These are phyloP conservation scores for Calocera cornea DNA, from an alignment of 768 basidiomycete genomes.

Conservation along the genomic window DNA sequence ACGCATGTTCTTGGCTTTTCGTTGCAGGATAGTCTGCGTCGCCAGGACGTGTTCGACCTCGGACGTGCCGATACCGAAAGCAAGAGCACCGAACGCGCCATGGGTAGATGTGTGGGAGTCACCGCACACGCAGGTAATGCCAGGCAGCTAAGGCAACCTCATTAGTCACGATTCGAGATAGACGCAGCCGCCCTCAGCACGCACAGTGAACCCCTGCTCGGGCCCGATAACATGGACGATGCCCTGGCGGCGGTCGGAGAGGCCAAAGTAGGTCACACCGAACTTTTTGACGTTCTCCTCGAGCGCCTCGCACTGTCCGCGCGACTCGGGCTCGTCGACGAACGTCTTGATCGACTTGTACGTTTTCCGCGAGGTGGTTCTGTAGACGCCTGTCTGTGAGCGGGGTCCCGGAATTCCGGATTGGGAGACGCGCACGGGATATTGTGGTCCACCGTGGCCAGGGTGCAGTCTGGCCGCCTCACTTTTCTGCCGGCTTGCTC, in stretches of 20 bases:
- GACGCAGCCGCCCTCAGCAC: slow-evolving; percentile 13
- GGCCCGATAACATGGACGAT: slow-evolving; percentile 86
- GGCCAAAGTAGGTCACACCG: slow-evolving; percentile 81
- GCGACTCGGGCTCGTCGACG: slow-evolving; percentile 72
- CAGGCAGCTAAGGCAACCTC: slow-evolving; percentile 39
- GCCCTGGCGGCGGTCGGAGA: slow-evolving; percentile 77
- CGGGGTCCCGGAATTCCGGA: background rate
- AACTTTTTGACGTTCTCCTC: slow-evolving; percentile 87
- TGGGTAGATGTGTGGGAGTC: slow-evolving; percentile 92
- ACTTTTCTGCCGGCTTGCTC: slow-evolving; percentile 64
- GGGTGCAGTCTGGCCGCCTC: slow-evolving; percentile 73
- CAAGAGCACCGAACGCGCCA: slow-evolving; percentile 84
- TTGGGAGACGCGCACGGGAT: slow-evolving; percentile 47
- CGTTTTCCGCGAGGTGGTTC: slow-evolving; percentile 60
- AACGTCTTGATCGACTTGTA: slow-evolving; percentile 59
- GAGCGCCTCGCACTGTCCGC: slow-evolving; percentile 67
- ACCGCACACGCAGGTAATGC: slow-evolving; percentile 76
- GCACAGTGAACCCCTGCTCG: slow-evolving; percentile 81
- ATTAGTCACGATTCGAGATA: background rate
- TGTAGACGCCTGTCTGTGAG: slow-evolving; percentile 20
- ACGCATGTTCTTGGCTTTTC: slow-evolving; percentile 84
- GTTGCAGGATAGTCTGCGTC: slow-evolving; percentile 77
- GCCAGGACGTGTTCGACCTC: slow-evolving; percentile 92
- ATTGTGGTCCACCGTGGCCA: slow-evolving; percentile 82
- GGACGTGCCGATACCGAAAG: slow-evolving; percentile 87